Conservation (phyloP, 176 grass and related monocot genomes). For the Eleusine indica region DNA sequence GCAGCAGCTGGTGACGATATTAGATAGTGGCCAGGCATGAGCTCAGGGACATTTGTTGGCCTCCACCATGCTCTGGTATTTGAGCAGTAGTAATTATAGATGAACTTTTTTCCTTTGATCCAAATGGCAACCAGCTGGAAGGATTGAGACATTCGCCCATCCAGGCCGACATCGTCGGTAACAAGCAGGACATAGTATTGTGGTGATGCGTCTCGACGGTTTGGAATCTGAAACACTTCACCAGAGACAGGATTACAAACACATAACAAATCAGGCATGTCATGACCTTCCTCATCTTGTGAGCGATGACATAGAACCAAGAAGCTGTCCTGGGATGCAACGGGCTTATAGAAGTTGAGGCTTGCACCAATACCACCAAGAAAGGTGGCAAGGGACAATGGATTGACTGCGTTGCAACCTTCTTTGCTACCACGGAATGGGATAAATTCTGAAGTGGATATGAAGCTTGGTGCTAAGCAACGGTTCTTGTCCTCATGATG, state of each 20-base stretch:
- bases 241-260: slow-evolving; percentile 26
- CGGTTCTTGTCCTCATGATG: not conserved
- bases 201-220: not conserved
- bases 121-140: slow-evolving; percentile 21
- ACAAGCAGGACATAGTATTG: slow-evolving; percentile 2
- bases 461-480: slow-evolving; percentile 25
- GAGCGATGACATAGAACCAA: not conserved
- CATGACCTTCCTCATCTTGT: not conserved
- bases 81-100: not conserved
- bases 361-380: slow-evolving; percentile 1
- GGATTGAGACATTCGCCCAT: not conserved
- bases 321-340: slow-evolving; percentile 11
- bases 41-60: not conserved
- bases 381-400: slow-evolving; percentile 10
- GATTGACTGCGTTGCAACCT: not conserved
- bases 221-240: slow-evolving; percentile 25
- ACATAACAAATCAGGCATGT: not conserved
- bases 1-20: not conserved
- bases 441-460: slow-evolving; percentile 11
- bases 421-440: not conserved
- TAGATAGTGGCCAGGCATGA: slow-evolving; percentile 9
- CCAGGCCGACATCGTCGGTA: not conserved
- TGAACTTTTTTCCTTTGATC: not conserved
- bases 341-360: slow-evolving; percentile 35
- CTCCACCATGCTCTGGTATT: not conserved